Evolutionary conservation across 1,139 yeast genomes (phyloP).

Genomic region (Hansenula lynferdii): DNA sequence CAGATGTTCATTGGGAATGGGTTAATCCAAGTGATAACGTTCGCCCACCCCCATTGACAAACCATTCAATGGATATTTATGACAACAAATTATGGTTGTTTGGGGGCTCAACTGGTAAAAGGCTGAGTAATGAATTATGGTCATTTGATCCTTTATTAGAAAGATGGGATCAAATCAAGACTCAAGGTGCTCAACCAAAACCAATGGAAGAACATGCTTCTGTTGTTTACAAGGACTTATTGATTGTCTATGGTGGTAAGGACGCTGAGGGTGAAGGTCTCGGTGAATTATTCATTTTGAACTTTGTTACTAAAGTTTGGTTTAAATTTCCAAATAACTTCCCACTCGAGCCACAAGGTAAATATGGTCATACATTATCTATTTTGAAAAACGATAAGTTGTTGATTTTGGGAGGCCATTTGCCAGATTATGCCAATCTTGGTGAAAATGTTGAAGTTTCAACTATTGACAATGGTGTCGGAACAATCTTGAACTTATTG

Average conservation of each 20-base stretch:
- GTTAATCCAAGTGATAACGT: slow-evolving; percentile 48
- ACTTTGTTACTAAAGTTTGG: slow-evolving; percentile 71
- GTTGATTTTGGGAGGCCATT: slow-evolving; percentile 90
- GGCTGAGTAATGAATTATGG: slow-evolving; percentile 77
- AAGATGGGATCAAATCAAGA: slow-evolving; percentile 50
- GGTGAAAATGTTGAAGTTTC: slow-evolving; percentile 43
- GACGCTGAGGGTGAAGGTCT: slow-evolving; percentile 69
- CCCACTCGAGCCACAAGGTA: slow-evolving; percentile 65
- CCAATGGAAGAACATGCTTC: slow-evolving; percentile 94
- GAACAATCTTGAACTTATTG: slow-evolving; percentile 61
- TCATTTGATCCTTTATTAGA: slow-evolving; percentile 66
- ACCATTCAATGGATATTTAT: slow-evolving; percentile 83
- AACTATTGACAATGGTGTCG: slow-evolving; percentile 43
- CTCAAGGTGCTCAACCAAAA: slow-evolving; percentile 60
- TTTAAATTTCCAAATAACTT: slow-evolving; percentile 52
- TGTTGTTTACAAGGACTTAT: slow-evolving; percentile 68
- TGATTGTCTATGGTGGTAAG: slow-evolving; percentile 91
- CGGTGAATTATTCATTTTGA: slow-evolving; percentile 69
- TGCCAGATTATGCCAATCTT: slow-evolving; percentile 50
- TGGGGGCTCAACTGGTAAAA: slow-evolving; percentile 84
- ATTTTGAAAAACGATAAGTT: slow-evolving; percentile 64
- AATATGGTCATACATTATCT: slow-evolving; percentile 94
- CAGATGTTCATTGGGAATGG: slow-evolving; percentile 80
- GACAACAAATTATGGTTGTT: slow-evolving; percentile 84
- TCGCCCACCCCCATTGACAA: slow-evolving; percentile 88